Evolutionary conservation across 495 filamentous ascomycete species (phyloP).

Genomic region (Copromyces sp.): DNA sequence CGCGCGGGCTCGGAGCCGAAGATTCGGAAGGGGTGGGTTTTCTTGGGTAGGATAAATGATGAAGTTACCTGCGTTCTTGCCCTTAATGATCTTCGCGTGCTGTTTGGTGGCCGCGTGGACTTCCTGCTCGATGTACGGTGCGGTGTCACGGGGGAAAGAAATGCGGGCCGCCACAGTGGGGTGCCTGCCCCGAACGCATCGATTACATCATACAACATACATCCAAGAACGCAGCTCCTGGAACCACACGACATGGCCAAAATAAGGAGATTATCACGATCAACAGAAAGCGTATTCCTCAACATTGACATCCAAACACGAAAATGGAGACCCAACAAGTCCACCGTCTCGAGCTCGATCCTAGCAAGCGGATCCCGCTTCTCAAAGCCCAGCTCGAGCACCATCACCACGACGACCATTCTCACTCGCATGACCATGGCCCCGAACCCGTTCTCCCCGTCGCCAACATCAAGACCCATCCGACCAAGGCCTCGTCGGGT

Average conservation of each 20-base stretch:
- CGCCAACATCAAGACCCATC: constrained; percentile 10
- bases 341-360: constrained; percentile 13
- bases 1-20: too few species aligned
- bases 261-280: neutral
- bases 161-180: neutral
- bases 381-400: constrained; percentile 4
- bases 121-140: too few species aligned
- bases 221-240: neutral
- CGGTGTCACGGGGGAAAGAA: neutral
- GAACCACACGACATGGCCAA: neutral
- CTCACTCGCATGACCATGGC: constrained; percentile 7
- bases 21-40: too few species aligned
- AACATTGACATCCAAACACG: neutral
- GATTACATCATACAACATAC: neutral
- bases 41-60: too few species aligned
- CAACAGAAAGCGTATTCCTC: neutral
- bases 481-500: neutral
- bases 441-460: constrained; percentile 10
- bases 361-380: constrained; percentile 13
- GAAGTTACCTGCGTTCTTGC: too few species aligned
- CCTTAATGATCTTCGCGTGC: too few species aligned
- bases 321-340: neutral
- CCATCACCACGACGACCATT: neutral
- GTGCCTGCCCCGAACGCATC: neutral
- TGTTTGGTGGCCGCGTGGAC: too few species aligned